phyloP scores from a whole-genome alignment of 768 basidiomycete genomes.

The Boletus barrowsii region DNA sequence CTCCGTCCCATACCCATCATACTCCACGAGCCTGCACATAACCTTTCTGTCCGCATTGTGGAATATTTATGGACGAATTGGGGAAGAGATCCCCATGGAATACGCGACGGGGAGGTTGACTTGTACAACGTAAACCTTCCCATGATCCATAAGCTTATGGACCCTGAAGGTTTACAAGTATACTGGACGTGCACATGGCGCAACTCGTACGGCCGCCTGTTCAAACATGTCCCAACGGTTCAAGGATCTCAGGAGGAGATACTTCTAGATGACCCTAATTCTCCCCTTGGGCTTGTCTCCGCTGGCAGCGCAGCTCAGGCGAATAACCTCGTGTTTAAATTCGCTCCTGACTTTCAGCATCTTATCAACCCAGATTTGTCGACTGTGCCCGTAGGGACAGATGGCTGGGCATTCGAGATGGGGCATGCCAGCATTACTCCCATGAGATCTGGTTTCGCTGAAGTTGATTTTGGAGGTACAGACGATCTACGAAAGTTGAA shows the following conservation, averaged over 20 bases:
- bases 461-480: constrained; percentile 28
- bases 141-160: constrained; percentile 62
- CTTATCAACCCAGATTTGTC: constrained; percentile 60
- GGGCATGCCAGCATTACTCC: constrained; percentile 79
- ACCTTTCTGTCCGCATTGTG: constrained; percentile 64
- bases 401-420: constrained; percentile 74
- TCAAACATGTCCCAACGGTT: constrained; percentile 45
- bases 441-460: constrained; percentile 69
- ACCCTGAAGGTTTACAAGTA: constrained; percentile 59
- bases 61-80: constrained; percentile 78
- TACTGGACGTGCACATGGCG: constrained; percentile 85
- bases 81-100: constrained; percentile 64
- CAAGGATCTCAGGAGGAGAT: constrained; percentile 22
- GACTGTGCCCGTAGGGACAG: constrained; percentile 70
- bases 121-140: constrained; percentile 89
- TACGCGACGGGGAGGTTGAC: constrained; percentile 66
- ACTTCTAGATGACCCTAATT: constrained; percentile 45
- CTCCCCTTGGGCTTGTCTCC: constrained; percentile 18
- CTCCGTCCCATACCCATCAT: constrained; percentile 59
- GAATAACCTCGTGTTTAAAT: constrained; percentile 64
- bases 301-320: constrained; percentile 12
- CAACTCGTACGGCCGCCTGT: constrained; percentile 79
- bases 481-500: constrained; percentile 13
- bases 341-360: constrained; percentile 65
- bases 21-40: constrained; percentile 70